These are phyloP conservation scores for Aegilops umbellulata DNA, from an alignment of 176 grass and related monocot species.

Conservation along the genomic window DNA sequence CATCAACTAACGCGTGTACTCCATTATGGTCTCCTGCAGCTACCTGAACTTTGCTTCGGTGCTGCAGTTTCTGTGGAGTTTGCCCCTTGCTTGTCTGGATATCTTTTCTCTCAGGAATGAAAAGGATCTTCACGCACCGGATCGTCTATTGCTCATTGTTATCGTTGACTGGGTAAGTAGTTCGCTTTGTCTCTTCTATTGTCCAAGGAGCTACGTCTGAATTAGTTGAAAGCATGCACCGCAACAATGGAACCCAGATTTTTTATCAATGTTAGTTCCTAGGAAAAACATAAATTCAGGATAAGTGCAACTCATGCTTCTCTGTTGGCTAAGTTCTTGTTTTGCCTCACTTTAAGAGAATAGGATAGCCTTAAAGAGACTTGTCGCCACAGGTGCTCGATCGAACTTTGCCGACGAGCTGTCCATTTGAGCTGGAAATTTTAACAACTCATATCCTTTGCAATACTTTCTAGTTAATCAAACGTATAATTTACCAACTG, in stretches of 20 bases:
- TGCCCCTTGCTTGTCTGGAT: not conserved
- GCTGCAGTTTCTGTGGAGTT: not conserved
- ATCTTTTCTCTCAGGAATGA: not conserved
- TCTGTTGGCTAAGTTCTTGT: too few relatives aligned
- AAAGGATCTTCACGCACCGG: not conserved
- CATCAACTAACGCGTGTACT: not conserved
- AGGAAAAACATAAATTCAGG: too few relatives aligned
- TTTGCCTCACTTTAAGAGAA: too few relatives aligned
- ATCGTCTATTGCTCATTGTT: not conserved
- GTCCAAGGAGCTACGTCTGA: not conserved
- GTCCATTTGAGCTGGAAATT: too few relatives aligned
- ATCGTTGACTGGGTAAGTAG: not conserved
- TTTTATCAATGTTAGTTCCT: not conserved
- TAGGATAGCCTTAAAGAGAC: too few relatives aligned
- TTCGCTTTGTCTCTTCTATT: not conserved
- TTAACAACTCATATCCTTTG: too few relatives aligned
- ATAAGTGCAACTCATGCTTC: too few relatives aligned
- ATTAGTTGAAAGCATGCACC: not conserved
- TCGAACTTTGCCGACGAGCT: too few relatives aligned
- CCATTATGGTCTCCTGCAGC: not conserved
- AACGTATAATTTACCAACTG: too few relatives aligned
- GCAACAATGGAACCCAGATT: not conserved
- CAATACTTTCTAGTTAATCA: too few relatives aligned
- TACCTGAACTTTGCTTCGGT: not conserved
- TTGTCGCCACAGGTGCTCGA: too few relatives aligned